Evolutionary conservation across 768 basidiomycete species (phyloP), one percentile per base, ranked within the genome.

Genomic region (Boletus barrowsii): DNA sequence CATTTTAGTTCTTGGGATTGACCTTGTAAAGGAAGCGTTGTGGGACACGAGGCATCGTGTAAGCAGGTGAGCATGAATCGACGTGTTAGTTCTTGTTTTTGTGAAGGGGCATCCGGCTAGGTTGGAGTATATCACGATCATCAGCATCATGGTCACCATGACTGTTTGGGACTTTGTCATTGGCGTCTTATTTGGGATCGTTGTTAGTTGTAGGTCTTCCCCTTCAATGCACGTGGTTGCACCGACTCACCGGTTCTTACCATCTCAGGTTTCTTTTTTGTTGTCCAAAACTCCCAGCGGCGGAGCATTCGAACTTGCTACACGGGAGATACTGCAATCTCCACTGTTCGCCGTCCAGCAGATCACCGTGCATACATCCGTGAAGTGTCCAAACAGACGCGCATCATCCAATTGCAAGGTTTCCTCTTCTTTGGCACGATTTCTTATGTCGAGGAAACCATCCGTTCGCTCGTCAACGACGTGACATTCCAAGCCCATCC

Each of bases 361-460:
- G 79, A 86, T 5, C 96, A 98, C 66, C 80, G 92, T 14, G 87
- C 84, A 4, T 98, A 96, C 70, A 84, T 99, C 26, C 86, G 87
- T n/a, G 88, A 93, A 56, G 91, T 95, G 22, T 90, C 96, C 5
- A 87, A 85, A 58, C 94, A 97, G 71, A 97, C 94, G 0, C 86
- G 87, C 5, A 84, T 98, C 41, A 76, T 98, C 62, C 84, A 87
- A 51, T 73, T 98, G 1, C 97, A 98, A 76, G 93, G 91, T 77
- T 93, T 91, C 74, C 76, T 94, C 30, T 95, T 94, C 77, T 93
- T 94, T 66, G 92, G 96, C 4, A 99, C 97, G 0, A 97, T 98
- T 60, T 79, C 88, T 0, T 76, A 84, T 43, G 93, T 97, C 56
- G 96, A 99, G 70, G 87, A 89, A 45, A 83, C 89, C 11, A 90